Conservation (phyloP, 345 rosid species). For the Heritiera littoralis region DNA sequence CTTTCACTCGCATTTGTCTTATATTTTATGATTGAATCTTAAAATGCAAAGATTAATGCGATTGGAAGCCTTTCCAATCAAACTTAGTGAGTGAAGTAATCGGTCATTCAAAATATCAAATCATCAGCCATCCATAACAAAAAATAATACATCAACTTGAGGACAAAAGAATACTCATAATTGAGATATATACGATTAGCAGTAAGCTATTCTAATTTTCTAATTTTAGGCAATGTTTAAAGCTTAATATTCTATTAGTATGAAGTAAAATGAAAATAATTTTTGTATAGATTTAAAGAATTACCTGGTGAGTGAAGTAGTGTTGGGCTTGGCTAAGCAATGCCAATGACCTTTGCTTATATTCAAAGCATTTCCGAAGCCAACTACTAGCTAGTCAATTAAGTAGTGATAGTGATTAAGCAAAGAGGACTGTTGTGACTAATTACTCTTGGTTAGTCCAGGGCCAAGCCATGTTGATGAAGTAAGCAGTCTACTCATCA, state of each 20-base stretch:
- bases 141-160: not conserved
- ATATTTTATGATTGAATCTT: no score
- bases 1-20: no score
- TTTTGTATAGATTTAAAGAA: not conserved
- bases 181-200: not conserved
- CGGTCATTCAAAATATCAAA: no score
- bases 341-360: not conserved
- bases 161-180: not conserved
- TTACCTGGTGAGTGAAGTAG: no score
- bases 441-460: not conserved
- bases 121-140: not conserved
- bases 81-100: no score
- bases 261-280: no score
- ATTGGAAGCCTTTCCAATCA: no score
- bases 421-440: not conserved
- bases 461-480: not conserved
- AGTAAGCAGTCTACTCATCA: slow-evolving; percentile 1
- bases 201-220: not conserved
- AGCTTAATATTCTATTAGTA: no score
- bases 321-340: not conserved
- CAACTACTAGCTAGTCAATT: slow-evolving; percentile 4
- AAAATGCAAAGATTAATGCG: no score
- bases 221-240: no score
- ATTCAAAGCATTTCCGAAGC: slow-evolving; percentile 6
- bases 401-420: slow-evolving; percentile 4